Base-by-base conservation (phyloP, 768 basidiomycete genomes). In the Asterophora lycoperdoides region DNA sequence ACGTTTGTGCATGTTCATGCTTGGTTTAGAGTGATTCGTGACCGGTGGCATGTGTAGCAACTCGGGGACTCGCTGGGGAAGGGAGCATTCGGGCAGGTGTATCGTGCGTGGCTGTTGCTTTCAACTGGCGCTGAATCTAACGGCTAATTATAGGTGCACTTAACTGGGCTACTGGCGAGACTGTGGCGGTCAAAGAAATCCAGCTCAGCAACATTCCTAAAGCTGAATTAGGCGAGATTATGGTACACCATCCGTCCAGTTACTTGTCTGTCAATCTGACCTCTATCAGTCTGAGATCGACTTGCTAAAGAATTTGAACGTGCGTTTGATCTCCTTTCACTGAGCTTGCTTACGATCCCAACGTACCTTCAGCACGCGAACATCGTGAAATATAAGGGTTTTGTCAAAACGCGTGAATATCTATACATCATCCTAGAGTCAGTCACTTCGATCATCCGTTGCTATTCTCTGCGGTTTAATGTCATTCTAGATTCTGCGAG, bases 351-450 rank as follows among this genome's bases (percentile, higher is more conserved):
- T 30, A 28, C 33, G 23, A 46, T 30, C 19, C 44, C 52, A 38
- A 43, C 32, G 20, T 29, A 46, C 49, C 34, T 32, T 42, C 66
- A 95, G 93, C 93, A 98, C 64, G 76, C 85, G 35, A 98, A 98
- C 65, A 98, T 99, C 63, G 96, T 98, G 63, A 95, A 99, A 69
- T 99, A 99, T 73, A 94, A 95, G 61, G 96, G 96, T 10, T 98
- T 95, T 60, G 91, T 93, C 64, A 93, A 93, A 71, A 94, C 93
- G 44, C 82, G 84, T 47, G 91, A 96, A 60, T 93, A 84, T 65
- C 75, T 99, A 51, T 95, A 95, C 67, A 99, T 99, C 68, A 92
- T 99, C 58, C 78, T 99, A 40, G 96, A 97, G 86, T 93, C 62
- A 44, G 84, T 70, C 13, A 19, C 41, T 10, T 48, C 30, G 41